Evolutionary conservation across 225 moss, liverwort and hornwort genomes (phyloP), one percentile per base, ranked within the genome.

Genomic region (Ulota crispa): DNA sequence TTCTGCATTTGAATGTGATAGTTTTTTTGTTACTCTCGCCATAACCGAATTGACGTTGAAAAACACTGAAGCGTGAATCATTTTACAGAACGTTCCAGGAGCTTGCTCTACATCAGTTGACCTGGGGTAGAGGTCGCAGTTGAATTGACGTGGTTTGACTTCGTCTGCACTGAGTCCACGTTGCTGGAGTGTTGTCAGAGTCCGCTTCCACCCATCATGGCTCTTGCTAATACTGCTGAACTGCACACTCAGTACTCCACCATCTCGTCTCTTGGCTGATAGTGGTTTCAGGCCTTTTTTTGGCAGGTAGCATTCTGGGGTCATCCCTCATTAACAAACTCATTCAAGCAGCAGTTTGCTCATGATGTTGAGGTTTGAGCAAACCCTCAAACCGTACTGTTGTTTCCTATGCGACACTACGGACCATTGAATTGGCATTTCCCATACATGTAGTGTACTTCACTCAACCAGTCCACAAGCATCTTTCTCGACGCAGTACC

Each of bases 111-210:
- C 2, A 24, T 32, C 18, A 24, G 65, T 83, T 71, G 64, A 83
- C 72, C 54, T 31, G 41, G 18, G 50, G 50, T 60, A 41, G 30
- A 54, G 47, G 34, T 36, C 13, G 30, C 7, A 4, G 55, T 28
- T 26, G 30, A 56, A 42, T 34, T 34, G 67, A 59, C 59, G 10
- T 1, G 68, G 55, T 64, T 77, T 79, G 86, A 82, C 82, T 42
- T 36, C 62, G 71, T 81, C 72, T 60, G 59, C 12, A n/a, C 14
- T 2, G 64, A 39, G 9, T 59, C 18, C 77, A 30, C 19, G 61
- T 23, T 47, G 64, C 26, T 2, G 26, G 50, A 50, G 15, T 21
- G 55, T 73, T 64, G 82, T 82, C 79, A 70, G 72, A 69, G 36
- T 70, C 56, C 75, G 63, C 56, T 79, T 37, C 43, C 3, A 6